Evolutionary conservation across 306 rosid genomes (phyloP).

Genomic region (Vigna hirtella): DNA sequence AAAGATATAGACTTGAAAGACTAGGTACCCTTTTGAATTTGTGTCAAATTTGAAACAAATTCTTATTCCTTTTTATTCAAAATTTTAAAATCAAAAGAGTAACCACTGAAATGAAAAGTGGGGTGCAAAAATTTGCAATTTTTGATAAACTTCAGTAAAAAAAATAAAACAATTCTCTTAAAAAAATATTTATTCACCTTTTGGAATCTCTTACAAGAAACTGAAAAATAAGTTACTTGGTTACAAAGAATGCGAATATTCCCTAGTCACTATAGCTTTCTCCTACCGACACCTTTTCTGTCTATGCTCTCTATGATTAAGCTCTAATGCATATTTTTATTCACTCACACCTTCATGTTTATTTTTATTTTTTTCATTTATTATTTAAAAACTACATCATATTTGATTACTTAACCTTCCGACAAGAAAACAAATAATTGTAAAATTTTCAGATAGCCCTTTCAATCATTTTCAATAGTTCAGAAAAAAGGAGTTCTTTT

Average conservation of each 20-base stretch:
- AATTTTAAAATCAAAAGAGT: too few species aligned
- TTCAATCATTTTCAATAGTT: constrained; percentile 36
- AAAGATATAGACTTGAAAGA: too few species aligned
- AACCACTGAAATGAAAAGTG: too few species aligned
- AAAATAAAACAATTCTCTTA: too few species aligned
- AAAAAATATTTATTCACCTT: too few species aligned
- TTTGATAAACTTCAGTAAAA: too few species aligned
- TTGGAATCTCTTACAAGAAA: neutral
- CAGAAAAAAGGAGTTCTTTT: constrained; percentile 19
- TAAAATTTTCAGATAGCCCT: neutral
- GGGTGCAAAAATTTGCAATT: too few species aligned
- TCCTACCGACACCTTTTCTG: constrained; percentile 14
- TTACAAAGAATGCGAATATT: neutral
- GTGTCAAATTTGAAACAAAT: too few species aligned
- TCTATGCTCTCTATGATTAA: neutral
- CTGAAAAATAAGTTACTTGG: neutral
- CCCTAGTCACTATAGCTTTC: neutral
- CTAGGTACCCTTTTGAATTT: too few species aligned
- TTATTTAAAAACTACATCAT: neutral
- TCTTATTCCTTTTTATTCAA: too few species aligned
- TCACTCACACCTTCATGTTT: neutral
- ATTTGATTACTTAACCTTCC: constrained; percentile 34
- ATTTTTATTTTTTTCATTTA: neutral
- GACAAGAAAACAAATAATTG: constrained; percentile 39
- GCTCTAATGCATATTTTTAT: neutral